phyloP scores from a whole-genome alignment of 331 rosid genomes.

The Telfairia occidentalis region DNA sequence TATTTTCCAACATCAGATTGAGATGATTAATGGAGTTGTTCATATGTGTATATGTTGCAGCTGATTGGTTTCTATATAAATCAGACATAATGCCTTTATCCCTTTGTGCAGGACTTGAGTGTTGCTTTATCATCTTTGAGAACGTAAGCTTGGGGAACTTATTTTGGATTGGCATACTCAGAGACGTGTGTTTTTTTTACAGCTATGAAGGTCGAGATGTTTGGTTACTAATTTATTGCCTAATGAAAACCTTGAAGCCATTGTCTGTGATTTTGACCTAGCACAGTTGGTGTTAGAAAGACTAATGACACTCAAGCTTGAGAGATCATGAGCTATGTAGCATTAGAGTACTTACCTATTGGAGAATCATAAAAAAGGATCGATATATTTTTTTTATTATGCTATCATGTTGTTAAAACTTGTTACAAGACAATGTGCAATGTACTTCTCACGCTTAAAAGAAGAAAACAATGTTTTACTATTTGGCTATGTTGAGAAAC shows the following conservation, averaged over 20 bases:
- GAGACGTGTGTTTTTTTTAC: too few relatives aligned
- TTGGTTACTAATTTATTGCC: constrained; percentile 87
- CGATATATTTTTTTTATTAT: constrained; percentile 86
- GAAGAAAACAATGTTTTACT: constrained; percentile 84
- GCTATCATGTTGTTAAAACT: constrained; percentile 87
- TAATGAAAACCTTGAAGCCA: constrained; percentile 89
- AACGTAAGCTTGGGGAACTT: too few relatives aligned
- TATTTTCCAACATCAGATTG: too few relatives aligned
- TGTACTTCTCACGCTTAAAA: constrained; percentile 84
- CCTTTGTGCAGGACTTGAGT: too few relatives aligned
- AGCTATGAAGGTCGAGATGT: too few relatives aligned
- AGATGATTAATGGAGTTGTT: too few relatives aligned
- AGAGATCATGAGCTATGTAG: constrained; percentile 95
- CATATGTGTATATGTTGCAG: too few relatives aligned
- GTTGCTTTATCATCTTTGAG: too few relatives aligned
- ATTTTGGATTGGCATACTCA: too few relatives aligned
- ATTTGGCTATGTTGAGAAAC: constrained; percentile 94
- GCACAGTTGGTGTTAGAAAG: constrained; percentile 85
- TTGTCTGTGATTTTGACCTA: constrained; percentile 87
- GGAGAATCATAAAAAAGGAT: constrained; percentile 93
- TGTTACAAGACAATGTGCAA: constrained; percentile 88
- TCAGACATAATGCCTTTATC: too few relatives aligned
- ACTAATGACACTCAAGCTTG: constrained; percentile 92
- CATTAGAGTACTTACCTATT: constrained; percentile 89
- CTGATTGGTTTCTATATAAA: too few relatives aligned